phyloP scores from a whole-genome alignment of 495 filamentous ascomycete species.

The Cercophora newfieldiana region DNA sequence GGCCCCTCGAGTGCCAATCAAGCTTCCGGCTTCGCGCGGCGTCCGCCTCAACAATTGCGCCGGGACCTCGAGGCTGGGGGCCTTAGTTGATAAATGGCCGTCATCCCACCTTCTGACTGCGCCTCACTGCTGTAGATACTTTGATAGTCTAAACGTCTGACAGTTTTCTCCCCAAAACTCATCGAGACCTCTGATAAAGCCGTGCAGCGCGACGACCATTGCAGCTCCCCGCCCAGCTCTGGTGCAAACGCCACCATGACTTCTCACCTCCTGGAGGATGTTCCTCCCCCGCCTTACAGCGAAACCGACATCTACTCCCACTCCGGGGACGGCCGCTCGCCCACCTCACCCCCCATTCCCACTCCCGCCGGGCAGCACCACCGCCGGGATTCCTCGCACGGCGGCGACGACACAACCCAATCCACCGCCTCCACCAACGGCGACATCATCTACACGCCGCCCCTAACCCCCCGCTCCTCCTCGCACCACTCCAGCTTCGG shows the following conservation, averaged over 20 bases:
- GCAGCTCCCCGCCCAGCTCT: no score
- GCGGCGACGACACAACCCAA: slow-evolving; percentile 24
- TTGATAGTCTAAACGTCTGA: neutral
- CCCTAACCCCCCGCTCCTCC: slow-evolving; percentile 41
- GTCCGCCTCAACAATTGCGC: slow-evolving; percentile 4
- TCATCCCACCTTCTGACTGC: neutral
- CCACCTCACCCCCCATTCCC: slow-evolving; percentile 1
- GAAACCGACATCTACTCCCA: slow-evolving; percentile 51
- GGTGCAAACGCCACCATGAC: slow-evolving; percentile 20
- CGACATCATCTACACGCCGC: slow-evolving; percentile 50
- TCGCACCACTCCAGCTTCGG: slow-evolving; percentile 26
- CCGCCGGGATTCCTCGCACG: slow-evolving; percentile 25
- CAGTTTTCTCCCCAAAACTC: neutral
- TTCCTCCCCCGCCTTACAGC: slow-evolving; percentile 51
- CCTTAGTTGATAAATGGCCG: neutral
- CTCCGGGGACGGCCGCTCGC: slow-evolving; percentile 25
- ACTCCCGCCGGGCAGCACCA: slow-evolving; percentile 12
- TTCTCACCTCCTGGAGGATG: slow-evolving; percentile 30
- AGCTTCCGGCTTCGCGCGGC: slow-evolving; percentile 12
- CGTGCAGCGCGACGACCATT: no score
- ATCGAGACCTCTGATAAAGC: no score
- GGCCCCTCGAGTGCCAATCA: neutral
- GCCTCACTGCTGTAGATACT: neutral
- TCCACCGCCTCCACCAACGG: slow-evolving; percentile 38
- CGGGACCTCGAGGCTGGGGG: neutral